phyloP scores from a whole-genome alignment of 495 filamentous ascomycete species.

The Penicillium bovifimosum region DNA sequence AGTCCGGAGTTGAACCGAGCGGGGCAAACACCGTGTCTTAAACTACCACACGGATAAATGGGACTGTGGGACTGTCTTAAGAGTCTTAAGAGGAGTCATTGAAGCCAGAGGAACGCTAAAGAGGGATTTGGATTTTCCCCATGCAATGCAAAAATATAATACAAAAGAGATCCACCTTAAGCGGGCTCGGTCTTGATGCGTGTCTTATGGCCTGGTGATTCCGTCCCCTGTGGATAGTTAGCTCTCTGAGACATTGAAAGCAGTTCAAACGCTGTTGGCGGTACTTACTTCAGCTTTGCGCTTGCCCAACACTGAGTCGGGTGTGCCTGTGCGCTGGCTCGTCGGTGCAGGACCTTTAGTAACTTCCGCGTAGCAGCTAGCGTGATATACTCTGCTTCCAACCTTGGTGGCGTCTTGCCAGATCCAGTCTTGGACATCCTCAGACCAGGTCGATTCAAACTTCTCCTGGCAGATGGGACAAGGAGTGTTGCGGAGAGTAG shows the following conservation, averaged over 20 bases:
- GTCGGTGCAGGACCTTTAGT: slow-evolving; percentile 48
- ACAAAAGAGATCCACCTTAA: slow-evolving; percentile 13
- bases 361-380: slow-evolving; percentile 81
- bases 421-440: slow-evolving; percentile 91
- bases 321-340: slow-evolving; percentile 47
- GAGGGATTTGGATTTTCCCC: no score
- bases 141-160: not conserved
- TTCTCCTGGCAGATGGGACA: slow-evolving; percentile 95
- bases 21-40: slow-evolving; percentile 15
- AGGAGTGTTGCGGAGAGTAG: slow-evolving; percentile 58
- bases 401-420: slow-evolving; percentile 87
- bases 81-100: no score
- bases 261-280: not conserved
- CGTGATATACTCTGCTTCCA: slow-evolving; percentile 79
- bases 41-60: no score
- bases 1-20: slow-evolving; percentile 29
- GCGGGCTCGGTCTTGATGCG: slow-evolving; percentile 40
- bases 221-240: slow-evolving; percentile 23
- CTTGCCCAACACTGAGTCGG: slow-evolving; percentile 68
- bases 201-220: slow-evolving; percentile 36
- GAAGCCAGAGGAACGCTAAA: no score
- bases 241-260: not conserved
- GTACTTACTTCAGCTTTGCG: slow-evolving; percentile 65
- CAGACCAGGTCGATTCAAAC: slow-evolving; percentile 82
- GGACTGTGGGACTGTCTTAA: no score